Conservation (phyloP, 2,329 filamentous ascomycete species). For the Paracoccidioides lutzii region DNA sequence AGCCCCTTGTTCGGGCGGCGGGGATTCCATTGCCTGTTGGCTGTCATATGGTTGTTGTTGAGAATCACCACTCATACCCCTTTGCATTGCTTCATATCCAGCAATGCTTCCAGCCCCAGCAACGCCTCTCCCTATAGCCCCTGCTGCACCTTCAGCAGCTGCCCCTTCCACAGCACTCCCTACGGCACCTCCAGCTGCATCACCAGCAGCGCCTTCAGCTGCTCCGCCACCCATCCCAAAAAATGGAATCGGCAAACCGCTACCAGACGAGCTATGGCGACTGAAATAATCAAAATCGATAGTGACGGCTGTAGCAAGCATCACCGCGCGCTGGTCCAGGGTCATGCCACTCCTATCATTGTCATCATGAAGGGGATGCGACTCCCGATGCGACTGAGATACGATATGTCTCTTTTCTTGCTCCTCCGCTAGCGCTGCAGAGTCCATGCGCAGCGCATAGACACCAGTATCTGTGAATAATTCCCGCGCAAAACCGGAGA, state of each 20-base stretch:
- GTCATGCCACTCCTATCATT: slow-evolving; percentile 40
- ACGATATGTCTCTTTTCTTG: slow-evolving; percentile 25
- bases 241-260: slow-evolving; percentile 40
- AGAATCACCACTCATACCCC: slow-evolving; percentile 21
- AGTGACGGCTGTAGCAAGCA: slow-evolving; percentile 52
- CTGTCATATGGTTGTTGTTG: slow-evolving; percentile 5
- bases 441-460: slow-evolving; percentile 53
- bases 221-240: slow-evolving; percentile 32
- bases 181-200: slow-evolving; percentile 18
- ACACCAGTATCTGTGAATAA: slow-evolving; percentile 55
- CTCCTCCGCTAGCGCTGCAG: slow-evolving; percentile 34
- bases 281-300: slow-evolving; percentile 59
- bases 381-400: slow-evolving; percentile 23
- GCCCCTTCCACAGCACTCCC: slow-evolving; percentile 14
- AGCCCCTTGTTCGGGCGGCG: not conserved
- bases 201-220: slow-evolving; percentile 22
- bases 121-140: slow-evolving; percentile 31
- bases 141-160: slow-evolving; percentile 30
- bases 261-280: slow-evolving; percentile 39
- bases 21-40: slow-evolving; percentile 1
- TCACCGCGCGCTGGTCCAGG: slow-evolving; percentile 51
- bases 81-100: slow-evolving; percentile 51
- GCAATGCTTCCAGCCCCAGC: slow-evolving; percentile 47
- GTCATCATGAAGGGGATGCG: slow-evolving; percentile 8
- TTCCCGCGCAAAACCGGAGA: slow-evolving; percentile 49